Base-by-base conservation (phyloP, 2,329 filamentous ascomycete genomes). In the Fusarium succisae region DNA sequence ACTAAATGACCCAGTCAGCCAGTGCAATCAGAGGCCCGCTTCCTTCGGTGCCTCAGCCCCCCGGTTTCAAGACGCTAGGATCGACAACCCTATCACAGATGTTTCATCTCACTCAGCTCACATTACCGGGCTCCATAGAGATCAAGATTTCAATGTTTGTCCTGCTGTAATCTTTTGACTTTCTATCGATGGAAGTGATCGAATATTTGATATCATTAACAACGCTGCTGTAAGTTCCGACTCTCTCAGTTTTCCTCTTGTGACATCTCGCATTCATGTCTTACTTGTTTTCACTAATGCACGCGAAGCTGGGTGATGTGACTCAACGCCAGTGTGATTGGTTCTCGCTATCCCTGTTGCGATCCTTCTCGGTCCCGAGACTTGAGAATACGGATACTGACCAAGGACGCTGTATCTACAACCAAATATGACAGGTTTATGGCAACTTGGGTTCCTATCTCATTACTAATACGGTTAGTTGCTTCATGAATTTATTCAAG, bases 381-480 rank as follows among this genome's bases (percentile, higher is more conserved):
- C 5, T 28, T 28, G 51, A 2, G 15, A 18, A 6, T 11, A 1
- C 20, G 18, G 18, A 7, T 22, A 28, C 17, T 38, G 14, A 14
- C 8, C 35, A 26, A 28, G 32, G 32, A 17, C 13, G 24, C n/a
- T 17, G 5, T 7, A 38, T 11, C 12, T 37, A 6, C 4, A 4
- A 4, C 26, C 15, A 1, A 38, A 24, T 11, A 20, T 8, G 5
- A 22, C 6, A 53, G 9, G 7, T 6, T 15, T 1, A 51, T 3
- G 12, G 8, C 4, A 51, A 5, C 4, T 10, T 20, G 3, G 11
- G 4, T 9, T n/a, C 10, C 12, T 2, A 6, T 50, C 5, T 30
- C 14, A 26, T 26, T 20, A 2, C 4, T 13, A 15, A 12, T 0
- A 7, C 14, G 14, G 9, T 3, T 1, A 3, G 3, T 8, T 15